phyloP scores from a whole-genome alignment of 176 grass and related monocot genomes.

The Melocanna baccifera region DNA sequence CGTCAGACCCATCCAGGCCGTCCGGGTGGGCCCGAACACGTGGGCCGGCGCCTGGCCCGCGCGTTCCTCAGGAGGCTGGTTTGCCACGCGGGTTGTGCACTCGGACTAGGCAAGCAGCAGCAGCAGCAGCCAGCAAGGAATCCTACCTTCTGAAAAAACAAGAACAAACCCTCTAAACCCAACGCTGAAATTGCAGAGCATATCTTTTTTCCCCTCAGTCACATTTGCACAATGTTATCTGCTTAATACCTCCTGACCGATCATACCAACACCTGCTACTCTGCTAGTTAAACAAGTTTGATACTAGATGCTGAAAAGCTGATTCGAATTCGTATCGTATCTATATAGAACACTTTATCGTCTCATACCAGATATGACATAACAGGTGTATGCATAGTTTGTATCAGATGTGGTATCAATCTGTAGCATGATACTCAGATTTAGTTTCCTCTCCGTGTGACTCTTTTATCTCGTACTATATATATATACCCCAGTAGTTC shows the following conservation, averaged over 20 bases:
- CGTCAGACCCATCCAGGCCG: constrained; percentile 30
- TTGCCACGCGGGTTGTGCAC: constrained; percentile 20
- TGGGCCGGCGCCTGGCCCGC: constrained; percentile 15
- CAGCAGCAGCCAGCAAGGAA: not conserved
- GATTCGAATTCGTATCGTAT: no score
- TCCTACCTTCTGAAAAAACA: not conserved
- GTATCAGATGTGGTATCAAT: no score
- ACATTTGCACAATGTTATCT: not conserved
- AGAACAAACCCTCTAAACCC: not conserved
- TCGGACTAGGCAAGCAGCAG: not conserved
- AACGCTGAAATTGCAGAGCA: not conserved
- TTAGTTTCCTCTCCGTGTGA: no score
- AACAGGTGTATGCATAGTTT: no score
- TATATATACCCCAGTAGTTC: no score
- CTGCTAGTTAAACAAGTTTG: not conserved
- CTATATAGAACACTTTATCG: no score
- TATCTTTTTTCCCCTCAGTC: not conserved
- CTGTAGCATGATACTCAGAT: no score
- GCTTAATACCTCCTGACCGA: not conserved
- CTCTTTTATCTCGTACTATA: no score
- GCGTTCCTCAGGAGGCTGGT: not conserved
- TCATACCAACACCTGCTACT: not conserved
- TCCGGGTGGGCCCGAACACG: constrained; percentile 26
- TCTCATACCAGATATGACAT: no score
- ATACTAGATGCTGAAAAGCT: no score